These are phyloP conservation scores for Sutorius australiensis DNA, from an alignment of 768 basidiomycete species.

Conservation along the genomic window DNA sequence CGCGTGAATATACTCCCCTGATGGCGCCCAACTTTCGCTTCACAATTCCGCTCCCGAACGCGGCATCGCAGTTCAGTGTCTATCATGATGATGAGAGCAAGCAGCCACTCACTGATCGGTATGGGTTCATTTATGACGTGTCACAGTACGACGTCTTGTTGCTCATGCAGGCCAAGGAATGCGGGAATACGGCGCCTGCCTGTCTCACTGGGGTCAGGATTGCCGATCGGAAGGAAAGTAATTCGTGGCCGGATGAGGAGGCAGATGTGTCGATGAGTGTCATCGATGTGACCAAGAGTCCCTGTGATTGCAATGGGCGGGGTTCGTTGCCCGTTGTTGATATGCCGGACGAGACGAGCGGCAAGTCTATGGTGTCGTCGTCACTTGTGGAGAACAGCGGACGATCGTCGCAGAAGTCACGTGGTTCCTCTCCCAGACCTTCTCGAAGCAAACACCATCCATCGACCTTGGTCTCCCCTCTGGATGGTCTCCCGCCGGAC, in stretches of 20 bases:
- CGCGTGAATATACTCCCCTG: slow-evolving; percentile 67
- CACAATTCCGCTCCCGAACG: slow-evolving; percentile 54
- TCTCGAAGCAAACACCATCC: slow-evolving; percentile 44
- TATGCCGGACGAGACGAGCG: slow-evolving; percentile 10
- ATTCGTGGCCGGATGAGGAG: slow-evolving; percentile 71
- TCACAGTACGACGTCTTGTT: slow-evolving; percentile 77
- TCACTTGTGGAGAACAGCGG: slow-evolving; percentile 18
- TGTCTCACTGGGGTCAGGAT: slow-evolving; percentile 86
- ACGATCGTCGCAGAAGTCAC: slow-evolving; percentile 30
- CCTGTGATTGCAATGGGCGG: slow-evolving; percentile 40
- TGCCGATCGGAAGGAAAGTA: slow-evolving; percentile 75
- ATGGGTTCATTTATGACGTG: slow-evolving; percentile 88
- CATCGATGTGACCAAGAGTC: slow-evolving; percentile 38
- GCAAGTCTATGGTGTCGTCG: slow-evolving; percentile 9
- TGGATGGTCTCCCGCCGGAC: slow-evolving; percentile 10
- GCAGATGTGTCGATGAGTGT: slow-evolving; percentile 34
- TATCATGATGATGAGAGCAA: slow-evolving; percentile 50
- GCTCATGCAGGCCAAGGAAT: slow-evolving; percentile 67
- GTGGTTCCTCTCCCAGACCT: slow-evolving; percentile 45
- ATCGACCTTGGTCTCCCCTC: slow-evolving; percentile 36
- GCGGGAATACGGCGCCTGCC: slow-evolving; percentile 73
- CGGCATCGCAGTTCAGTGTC: slow-evolving; percentile 52
- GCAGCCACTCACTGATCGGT: slow-evolving; percentile 75
- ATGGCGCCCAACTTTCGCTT: slow-evolving; percentile 74
- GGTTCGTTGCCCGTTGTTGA: slow-evolving; percentile 3